These are phyloP conservation scores for Heliamphora pulchella DNA, from an alignment of 179 eudicot genomes.

Conservation along the genomic window DNA sequence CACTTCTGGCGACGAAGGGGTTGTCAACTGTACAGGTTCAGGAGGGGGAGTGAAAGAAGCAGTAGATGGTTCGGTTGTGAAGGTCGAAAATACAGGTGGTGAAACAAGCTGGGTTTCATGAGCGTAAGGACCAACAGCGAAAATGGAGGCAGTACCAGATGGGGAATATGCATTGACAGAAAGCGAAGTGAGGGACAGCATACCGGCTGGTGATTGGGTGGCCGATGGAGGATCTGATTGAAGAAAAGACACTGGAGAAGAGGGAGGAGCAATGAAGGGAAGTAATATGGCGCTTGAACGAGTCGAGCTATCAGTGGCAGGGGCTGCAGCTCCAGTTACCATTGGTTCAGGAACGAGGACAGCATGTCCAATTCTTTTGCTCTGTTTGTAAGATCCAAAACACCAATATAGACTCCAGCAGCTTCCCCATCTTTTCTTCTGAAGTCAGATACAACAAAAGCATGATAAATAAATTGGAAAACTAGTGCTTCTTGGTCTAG, in stretches of 20 bases:
- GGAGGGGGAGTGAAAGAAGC: slow-evolving; percentile 90
- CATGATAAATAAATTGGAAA: neutral
- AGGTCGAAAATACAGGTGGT: slow-evolving; percentile 88
- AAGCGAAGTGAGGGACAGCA: slow-evolving; percentile 47
- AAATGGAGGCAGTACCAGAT: slow-evolving; percentile 52
- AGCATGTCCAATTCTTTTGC: slow-evolving; percentile 58
- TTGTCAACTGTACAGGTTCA: slow-evolving; percentile 62
- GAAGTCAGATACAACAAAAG: slow-evolving; percentile 17
- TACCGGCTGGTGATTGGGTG: slow-evolving; percentile 61
- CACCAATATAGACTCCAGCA: slow-evolving; percentile 60
- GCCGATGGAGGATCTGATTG: slow-evolving; percentile 82
- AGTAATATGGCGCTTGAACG: slow-evolving; percentile 32
- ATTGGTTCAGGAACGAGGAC: slow-evolving; percentile 60
- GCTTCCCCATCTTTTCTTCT: slow-evolving; percentile 79
- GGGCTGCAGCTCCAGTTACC: slow-evolving; percentile 24
- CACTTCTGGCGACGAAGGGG: slow-evolving; percentile 88
- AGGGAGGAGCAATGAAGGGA: slow-evolving; percentile 86
- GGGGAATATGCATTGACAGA: slow-evolving; percentile 56
- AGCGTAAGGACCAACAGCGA: slow-evolving; percentile 82
- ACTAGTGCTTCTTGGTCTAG: neutral
- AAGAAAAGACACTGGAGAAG: slow-evolving; percentile 89
- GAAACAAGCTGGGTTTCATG: slow-evolving; percentile 87
- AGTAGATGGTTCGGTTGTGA: slow-evolving; percentile 81
- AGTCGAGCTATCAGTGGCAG: slow-evolving; percentile 30
- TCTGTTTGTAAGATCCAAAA: slow-evolving; percentile 54